These are phyloP conservation scores for Aspergillus candidus DNA, from an alignment of 2,329 filamentous ascomycete genomes.

Conservation along the genomic window DNA sequence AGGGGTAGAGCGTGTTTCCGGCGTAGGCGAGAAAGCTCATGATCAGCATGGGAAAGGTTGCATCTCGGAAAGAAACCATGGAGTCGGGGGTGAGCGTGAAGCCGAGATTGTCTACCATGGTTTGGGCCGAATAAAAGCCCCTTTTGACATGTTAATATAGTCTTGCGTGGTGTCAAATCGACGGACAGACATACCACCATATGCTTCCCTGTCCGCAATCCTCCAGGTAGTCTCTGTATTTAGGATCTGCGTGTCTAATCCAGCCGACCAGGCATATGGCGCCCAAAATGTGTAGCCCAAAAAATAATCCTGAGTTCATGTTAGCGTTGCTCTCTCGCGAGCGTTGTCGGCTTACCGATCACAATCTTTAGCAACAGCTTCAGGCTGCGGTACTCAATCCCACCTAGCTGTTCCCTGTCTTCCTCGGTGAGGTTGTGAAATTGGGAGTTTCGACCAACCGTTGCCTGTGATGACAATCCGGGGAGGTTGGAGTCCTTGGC, in stretches of 20 bases:
- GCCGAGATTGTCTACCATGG: slow-evolving; percentile 50
- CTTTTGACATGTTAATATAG: slow-evolving; percentile 17
- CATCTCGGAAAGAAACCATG: slow-evolving; percentile 46
- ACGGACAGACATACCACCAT: slow-evolving; percentile 44
- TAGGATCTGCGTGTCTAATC: slow-evolving; percentile 39
- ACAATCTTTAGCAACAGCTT: slow-evolving; percentile 47
- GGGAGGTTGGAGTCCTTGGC: slow-evolving; percentile 30
- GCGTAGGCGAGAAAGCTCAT: slow-evolving; percentile 37
- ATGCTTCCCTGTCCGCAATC: slow-evolving; percentile 36
- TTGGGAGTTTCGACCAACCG: slow-evolving; percentile 43
- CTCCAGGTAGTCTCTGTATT: slow-evolving; percentile 38
- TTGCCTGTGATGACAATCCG: slow-evolving; percentile 39
- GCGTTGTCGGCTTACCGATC: slow-evolving; percentile 22
- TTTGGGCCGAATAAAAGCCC: slow-evolving; percentile 48
- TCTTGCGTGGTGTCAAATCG: neutral
- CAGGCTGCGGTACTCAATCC: slow-evolving; percentile 48
- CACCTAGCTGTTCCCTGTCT: slow-evolving; percentile 44
- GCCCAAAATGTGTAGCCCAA: slow-evolving; percentile 44
- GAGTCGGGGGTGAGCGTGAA: slow-evolving; percentile 52
- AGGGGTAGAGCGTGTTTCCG: slow-evolving; percentile 48
- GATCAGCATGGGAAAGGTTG: slow-evolving; percentile 34
- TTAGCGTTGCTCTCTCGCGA: neutral
- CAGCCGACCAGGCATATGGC: slow-evolving; percentile 46
- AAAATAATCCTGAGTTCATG: slow-evolving; percentile 38
- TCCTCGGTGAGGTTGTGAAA: slow-evolving; percentile 40